Base-by-base conservation (phyloP, 2,329 filamentous ascomycete genomes). In the Pyrenochaeta sp. region DNA sequence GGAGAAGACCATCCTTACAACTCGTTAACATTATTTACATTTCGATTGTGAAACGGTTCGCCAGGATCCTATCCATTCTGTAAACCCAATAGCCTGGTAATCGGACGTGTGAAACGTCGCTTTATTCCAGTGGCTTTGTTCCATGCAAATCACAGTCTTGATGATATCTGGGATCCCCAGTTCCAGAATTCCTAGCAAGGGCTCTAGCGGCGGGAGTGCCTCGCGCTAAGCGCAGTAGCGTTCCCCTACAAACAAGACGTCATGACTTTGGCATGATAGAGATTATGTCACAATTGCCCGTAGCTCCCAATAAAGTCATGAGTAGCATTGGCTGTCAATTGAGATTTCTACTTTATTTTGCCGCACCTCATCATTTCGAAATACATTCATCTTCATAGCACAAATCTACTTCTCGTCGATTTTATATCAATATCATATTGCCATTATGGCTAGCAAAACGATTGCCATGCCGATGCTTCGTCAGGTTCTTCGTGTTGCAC, bases 371-470 rank as follows among this genome's bases (percentile, higher is more conserved):
- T 37, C 1, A 10, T 4, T 36, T 17, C n/a, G 15, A 7, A n/a
- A 17, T 36, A 20, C 14, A 37, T 20, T 37, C 15, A 11, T 20
- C 15, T 5, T n/a, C 17, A 37, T 20, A 36, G 14, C 17, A 11
- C 15, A 37, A 9, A 10, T 5, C 10, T 7, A 33, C 31, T 14
- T 33, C 15, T n/a, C 31, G 15, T 33, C 15, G 10, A 36, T 7
- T 17, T 15, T n/a, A 4, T 7, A 36, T 14, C 36, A 39, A 39
- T 14, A 23, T 14, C 11, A 37, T 5, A 11, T 18, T 21, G 21
- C 21, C 20, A 56, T 29, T 52, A 67, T 67, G 64, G 49, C 63
- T 1, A 56, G 57, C 18, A 37, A 54, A 47, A 54, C 48, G 1
- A 31, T 66, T 30, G 23, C 23, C 4, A 36, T 57, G 15, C 60